Conservation (phyloP, 2,329 filamentous ascomycete species). For the Verticillium longisporum region DNA sequence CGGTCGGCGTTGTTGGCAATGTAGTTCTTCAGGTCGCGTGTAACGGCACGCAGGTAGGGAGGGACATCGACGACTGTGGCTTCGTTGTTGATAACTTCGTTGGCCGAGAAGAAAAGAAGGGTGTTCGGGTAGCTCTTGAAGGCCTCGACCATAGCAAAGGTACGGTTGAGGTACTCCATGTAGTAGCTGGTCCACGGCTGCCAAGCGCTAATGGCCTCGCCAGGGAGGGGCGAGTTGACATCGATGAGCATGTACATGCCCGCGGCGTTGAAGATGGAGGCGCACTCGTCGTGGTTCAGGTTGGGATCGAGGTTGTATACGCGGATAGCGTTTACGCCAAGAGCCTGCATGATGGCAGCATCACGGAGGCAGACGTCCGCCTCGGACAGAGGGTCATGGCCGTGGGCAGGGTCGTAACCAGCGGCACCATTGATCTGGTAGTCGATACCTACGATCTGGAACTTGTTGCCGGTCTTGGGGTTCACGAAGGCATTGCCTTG, state of each 20-base stretch:
- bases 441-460: constrained; percentile 61
- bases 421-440: constrained; percentile 63
- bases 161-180: constrained; percentile 54
- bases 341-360: constrained; percentile 57
- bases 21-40: constrained; percentile 75
- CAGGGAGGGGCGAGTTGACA: constrained; percentile 57
- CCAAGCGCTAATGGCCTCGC: constrained; percentile 47
- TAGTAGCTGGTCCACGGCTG: constrained; percentile 56
- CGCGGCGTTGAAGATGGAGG: constrained; percentile 61
- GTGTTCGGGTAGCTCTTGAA: constrained; percentile 63
- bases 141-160: constrained; percentile 59
- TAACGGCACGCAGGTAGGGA: constrained; percentile 68
- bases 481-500: constrained; percentile 55
- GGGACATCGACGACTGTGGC: constrained; percentile 53
- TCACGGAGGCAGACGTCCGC: constrained; percentile 53
- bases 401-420: constrained; percentile 47
- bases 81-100: constrained; percentile 71
- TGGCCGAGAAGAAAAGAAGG: constrained; percentile 77
- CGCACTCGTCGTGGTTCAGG: constrained; percentile 60
- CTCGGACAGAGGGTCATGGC: constrained; percentile 55
- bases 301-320: constrained; percentile 64
- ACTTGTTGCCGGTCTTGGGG: constrained; percentile 48
- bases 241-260: constrained; percentile 65
- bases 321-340: constrained; percentile 61
- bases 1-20: constrained; percentile 64